Evolutionary conservation across 164 flowering plant species (phyloP), one percentile per base, ranked within the genome.

Genomic region (Stephania japonica): DNA sequence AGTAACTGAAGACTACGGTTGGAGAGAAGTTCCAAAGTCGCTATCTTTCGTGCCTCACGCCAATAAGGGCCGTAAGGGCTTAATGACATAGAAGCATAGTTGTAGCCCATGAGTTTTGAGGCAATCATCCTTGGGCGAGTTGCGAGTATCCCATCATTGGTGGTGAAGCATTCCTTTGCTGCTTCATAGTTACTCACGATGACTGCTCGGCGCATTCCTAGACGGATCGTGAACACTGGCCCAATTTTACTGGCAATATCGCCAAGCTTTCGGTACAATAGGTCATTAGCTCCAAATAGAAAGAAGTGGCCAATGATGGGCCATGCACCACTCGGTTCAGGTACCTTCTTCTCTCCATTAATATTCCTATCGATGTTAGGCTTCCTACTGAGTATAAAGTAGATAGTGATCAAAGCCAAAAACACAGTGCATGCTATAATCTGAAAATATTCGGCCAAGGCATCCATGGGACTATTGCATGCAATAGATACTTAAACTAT

Each of bases 151-250:
- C 44, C 53, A 11, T 75, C 81, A 41, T 79, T 68, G 16, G 53
- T 69, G 7, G 78, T 75, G 68, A 75, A 73, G 42, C 81, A 79
- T 63, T 79, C 81, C 76, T 79, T 79, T 7, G 81, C 81, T 10
- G 66, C 24, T 71, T 79, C 76, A 71, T 67, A 70, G 27, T 56
- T 62, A 21, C 72, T 73, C 42, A 79, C 72, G 3, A 79, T 74
- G 0, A 79, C 19, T 23, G 72, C 65, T 13, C 76, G 71, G 12
- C 26, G 73, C 18, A 69, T 19, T 0, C 81, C 79, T 4, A 79
- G 72, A 13, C 75, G 69, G 32, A 79, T 50, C 8, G 25, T 66
- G 72, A 76, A 79, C 19, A 49, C 69, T 1, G 79, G 81, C 6
- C 79, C 79, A 25, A 67, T 43, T 43, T 73, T 42, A 24, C 76